Evolutionary conservation across 78 protist species (phyloP), one percentile per base, ranked within the genome.

Genomic region (Dictyostelium capitatum): DNA sequence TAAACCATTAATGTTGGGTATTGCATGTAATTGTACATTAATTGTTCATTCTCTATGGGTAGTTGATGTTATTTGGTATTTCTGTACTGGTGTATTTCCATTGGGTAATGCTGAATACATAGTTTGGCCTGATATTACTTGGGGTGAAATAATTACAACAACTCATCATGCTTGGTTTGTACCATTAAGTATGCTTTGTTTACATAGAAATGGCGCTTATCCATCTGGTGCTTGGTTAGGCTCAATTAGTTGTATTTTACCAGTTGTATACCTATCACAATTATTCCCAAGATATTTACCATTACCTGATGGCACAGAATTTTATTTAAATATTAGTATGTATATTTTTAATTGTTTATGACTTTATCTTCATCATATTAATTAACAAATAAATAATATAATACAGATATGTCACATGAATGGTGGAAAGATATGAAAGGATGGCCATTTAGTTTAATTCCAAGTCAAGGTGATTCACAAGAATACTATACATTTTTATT

Each of bases 111-210:
- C 84, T 9, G 93, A 87, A 37, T 51, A 30, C 32, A 83, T 75
- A 10, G 54, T 32, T 30, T 87, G 93, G 93, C 93, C 93, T 64
- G 51, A 48, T 41, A 87, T 87, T 15, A 87, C 84, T 25, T 87
- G 93, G 93, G 93, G 93, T 65, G 93, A 87, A 32, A 87, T 87
- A 47, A 43, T 87, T 6, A 87, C 93, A 4, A 77, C 82, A 7
- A 87, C 93, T 64, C 93, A 87, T 65, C 93, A 87, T 50, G 93
- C 84, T 32, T 87, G 93, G 93, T 87, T 59, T 25, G 43, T 74
- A 28, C 93, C 93, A 74, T 25, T 87, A 11, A 7, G 57, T 11
- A 87, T 87, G 30, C 48, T 62, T 17, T 51, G 57, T 47, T 46
- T 87, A 3, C 93, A 87, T 51, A 75, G 81, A 64, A 87, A 87